Base-by-base conservation (phyloP, 1,284 basidiomycete species). In the Fomitopsis schrenkii region DNA sequence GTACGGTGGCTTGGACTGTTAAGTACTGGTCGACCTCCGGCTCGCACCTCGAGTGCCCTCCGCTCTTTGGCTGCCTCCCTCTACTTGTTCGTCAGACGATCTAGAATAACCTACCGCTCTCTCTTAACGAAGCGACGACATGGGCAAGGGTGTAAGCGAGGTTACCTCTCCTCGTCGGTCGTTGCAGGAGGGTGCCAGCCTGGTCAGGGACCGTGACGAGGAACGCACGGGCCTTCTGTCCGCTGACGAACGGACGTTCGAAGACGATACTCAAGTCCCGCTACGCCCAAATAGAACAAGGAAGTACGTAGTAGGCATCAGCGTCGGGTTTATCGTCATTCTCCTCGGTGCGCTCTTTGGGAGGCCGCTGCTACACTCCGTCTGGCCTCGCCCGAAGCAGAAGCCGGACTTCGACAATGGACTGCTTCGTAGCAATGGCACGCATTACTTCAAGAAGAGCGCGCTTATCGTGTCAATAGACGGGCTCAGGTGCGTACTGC, bases 391-490 rank as follows among this genome's bases (percentile, higher is more conserved):
- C n/a, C 41, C 59, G 10, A 46, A 48, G 8, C 57, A 59, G 14
- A 45, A 46, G 22, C 48, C 50, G 2, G 59, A 60, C 40, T 60
- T 59, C 38, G 56, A 63, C 33, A 48, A 56, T 17, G 48, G 36
- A 7, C 38, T 73, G 33, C 66, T 86, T 42, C 75, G 78, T 59
- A 86, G 83, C 12, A 91, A 95, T 68, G 90, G 91, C 57, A 94
- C 91, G 0, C 87, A 92, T 67, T 79, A 85, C 38, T 93, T 90
- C 76, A 87, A 82, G 76, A 81, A 86, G 66, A 95, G 92, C 0
- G 91, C 94, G 15, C 72, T 96, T 26, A 82, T 96, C 55, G 85
- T 96, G 26, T 94, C 93, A 36, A 91, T 96, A 46, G 94, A 96
- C 71, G 94, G 94, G 0, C 76, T 95, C 46, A 82, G 91, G 90